A percentile compares a stretch with the other conserved stretches of the same genome.
These are phyloP conservation scores for Colletotrichum spinosum DNA, from an alignment of 2,329 filamentous ascomycete genomes.

Conservation along the genomic window DNA sequence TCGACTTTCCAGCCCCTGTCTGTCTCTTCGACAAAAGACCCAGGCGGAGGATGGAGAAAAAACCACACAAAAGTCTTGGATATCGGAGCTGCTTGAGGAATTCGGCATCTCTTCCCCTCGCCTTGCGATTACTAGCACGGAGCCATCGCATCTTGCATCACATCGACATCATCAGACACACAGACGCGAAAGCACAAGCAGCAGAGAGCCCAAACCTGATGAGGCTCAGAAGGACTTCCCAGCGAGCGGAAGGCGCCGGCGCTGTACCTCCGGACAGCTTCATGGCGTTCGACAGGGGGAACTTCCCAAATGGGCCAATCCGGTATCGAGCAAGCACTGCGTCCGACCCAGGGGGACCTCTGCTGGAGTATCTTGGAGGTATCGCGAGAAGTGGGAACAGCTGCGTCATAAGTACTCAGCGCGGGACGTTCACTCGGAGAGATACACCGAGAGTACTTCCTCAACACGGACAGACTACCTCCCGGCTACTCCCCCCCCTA, in stretches of 20 bases:
- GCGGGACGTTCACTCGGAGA: not conserved
- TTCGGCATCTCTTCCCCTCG: not conserved
- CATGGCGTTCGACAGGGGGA: constrained; percentile 1
- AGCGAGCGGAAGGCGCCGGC: not conserved
- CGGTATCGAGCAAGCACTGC: constrained; percentile 10
- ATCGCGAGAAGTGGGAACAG: constrained; percentile 3
- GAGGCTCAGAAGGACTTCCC: not conserved
- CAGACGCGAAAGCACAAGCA: constrained; percentile 10
- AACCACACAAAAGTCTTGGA: not conserved
- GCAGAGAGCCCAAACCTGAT: constrained; percentile 3
- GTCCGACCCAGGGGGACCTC: constrained; percentile 24
- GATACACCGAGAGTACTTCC: constrained; percentile 35
- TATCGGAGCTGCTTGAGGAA: not conserved
- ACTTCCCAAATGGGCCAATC: constrained; percentile 5
- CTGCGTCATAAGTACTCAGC: constrained; percentile 30
- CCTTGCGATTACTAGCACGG: not conserved
- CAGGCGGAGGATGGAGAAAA: not conserved
- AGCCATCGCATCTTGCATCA: constrained; percentile 19
- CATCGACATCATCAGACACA: constrained; percentile 27
- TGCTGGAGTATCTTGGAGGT: constrained; percentile 9
- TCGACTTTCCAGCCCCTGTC: not conserved
- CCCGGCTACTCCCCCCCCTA: not conserved
- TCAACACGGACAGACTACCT: constrained; percentile 7
- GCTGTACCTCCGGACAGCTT: constrained; percentile 15
- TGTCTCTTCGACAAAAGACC: not conserved